A percentile compares a stretch with the other conserved stretches of the same genome.
These are phyloP conservation scores for Xylaria sp. DNA, from an alignment of 2,329 filamentous ascomycete species.

Conservation along the genomic window DNA sequence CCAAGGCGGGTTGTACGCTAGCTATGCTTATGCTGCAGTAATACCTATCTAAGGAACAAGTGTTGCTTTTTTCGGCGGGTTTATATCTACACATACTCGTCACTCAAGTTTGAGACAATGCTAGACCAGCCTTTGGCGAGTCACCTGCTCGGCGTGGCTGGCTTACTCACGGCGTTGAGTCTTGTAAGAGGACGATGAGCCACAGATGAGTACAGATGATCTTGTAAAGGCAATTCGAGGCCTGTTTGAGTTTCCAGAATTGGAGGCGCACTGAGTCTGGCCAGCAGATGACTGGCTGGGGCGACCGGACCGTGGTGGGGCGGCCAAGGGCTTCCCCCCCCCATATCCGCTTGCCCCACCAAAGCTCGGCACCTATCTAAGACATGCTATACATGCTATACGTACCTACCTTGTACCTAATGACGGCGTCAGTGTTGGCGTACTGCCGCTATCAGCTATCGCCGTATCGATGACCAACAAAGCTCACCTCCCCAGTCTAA, in stretches of 20 bases:
- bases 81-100: background rate
- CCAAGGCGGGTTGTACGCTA: background rate
- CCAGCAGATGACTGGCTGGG: slow-evolving; percentile 24
- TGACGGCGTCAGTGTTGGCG: too few species aligned
- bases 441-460: too few species aligned
- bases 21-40: too few species aligned
- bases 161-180: background rate
- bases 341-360: slow-evolving; percentile 10
- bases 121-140: background rate
- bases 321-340: background rate
- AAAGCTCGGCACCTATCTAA: slow-evolving; percentile 1
- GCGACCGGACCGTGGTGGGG: slow-evolving; percentile 33
- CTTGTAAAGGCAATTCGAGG: background rate
- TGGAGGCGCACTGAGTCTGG: slow-evolving; percentile 1
- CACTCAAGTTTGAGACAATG: background rate
- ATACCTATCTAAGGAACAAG: background rate
- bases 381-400: too few species aligned
- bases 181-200: too few species aligned
- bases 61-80: background rate
- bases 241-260: slow-evolving; percentile 16
- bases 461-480: too few species aligned
- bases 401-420: too few species aligned
- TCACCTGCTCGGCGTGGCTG: background rate
- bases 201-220: background rate
- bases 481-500: too few species aligned